These are phyloP conservation scores for Agastache rugosa DNA, from an alignment of 257 asterid genomes.

Conservation along the genomic window DNA sequence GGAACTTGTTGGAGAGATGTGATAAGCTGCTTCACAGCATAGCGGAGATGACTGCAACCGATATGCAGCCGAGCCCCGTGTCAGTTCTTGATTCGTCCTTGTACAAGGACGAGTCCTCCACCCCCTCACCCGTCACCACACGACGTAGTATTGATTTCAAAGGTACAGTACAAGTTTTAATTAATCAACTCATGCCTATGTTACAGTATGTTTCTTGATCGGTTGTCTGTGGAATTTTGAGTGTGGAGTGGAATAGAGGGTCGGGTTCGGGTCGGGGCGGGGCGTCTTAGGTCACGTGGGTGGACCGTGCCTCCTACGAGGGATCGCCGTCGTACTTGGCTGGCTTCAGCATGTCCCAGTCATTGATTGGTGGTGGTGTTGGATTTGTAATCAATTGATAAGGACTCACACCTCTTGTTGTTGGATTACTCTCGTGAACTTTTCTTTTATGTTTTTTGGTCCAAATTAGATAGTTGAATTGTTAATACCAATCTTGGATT, in stretches of 20 bases:
- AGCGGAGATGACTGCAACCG: constrained; percentile 76
- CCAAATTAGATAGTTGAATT: neutral
- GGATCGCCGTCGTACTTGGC: constrained; percentile 29
- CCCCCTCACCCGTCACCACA: constrained; percentile 78
- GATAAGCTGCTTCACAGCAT: constrained; percentile 91
- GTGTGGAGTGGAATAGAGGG: too few relatives aligned
- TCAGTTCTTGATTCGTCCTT: constrained; percentile 94
- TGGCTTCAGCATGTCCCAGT: constrained; percentile 16
- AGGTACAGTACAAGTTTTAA: constrained; percentile 48
- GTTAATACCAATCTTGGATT: neutral
- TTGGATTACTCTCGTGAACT: constrained; percentile 13
- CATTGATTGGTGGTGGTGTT: constrained; percentile 37
- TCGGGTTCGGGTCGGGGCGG: neutral
- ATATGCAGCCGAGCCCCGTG: constrained; percentile 90
- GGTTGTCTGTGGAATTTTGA: too few relatives aligned
- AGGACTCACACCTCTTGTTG: neutral
- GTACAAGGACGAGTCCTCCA: constrained; percentile 79
- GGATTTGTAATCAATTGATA: constrained; percentile 27
- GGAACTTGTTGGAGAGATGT: constrained; percentile 78
- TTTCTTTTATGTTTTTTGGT: neutral
- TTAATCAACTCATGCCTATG: neutral
- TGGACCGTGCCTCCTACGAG: constrained; percentile 36
- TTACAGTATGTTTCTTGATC: neutral
- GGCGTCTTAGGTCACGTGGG: constrained; percentile 40
- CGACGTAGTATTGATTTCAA: constrained; percentile 74